A percentile compares a stretch with the other conserved stretches of the same genome.
Evolutionary conservation across 1,284 basidiomycete species (phyloP).

Genomic region (Heterobasidion occidentale): DNA sequence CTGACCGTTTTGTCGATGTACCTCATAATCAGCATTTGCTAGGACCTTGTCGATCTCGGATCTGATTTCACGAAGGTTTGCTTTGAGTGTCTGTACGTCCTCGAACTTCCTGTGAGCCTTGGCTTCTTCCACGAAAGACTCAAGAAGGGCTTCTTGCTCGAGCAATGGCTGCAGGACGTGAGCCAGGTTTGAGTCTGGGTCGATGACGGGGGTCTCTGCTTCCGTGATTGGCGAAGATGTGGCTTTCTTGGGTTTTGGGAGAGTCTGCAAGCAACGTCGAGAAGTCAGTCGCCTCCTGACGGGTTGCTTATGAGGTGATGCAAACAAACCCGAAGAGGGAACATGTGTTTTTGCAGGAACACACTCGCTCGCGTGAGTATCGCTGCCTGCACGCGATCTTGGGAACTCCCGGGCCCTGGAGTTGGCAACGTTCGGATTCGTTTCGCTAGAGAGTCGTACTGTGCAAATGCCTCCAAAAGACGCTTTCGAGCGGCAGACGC

Average conservation of each 20-base stretch:
- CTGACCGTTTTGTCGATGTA: not conserved
- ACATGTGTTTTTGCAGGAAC: slow-evolving; percentile 88
- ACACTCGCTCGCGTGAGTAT: slow-evolving; percentile 71
- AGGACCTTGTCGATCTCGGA: slow-evolving; percentile 70
- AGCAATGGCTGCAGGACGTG: slow-evolving; percentile 74
- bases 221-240: slow-evolving; percentile 15
- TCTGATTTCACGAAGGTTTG: slow-evolving; percentile 72
- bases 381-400: slow-evolving; percentile 79
- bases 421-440: slow-evolving; percentile 71
- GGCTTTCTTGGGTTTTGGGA: slow-evolving; percentile 44
- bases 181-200: slow-evolving; percentile 65
- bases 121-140: slow-evolving; percentile 78
- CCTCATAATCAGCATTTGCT: slow-evolving; percentile 22
- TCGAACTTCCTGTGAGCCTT: slow-evolving; percentile 84
- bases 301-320: not conserved
- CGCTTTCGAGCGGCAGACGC: slow-evolving; percentile 69
- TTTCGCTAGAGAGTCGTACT: slow-evolving; percentile 86
- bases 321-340: slow-evolving; percentile 54
- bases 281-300: slow-evolving; percentile 1
- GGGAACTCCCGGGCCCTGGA: slow-evolving; percentile 56
- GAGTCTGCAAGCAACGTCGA: slow-evolving; percentile 32
- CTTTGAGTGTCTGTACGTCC: slow-evolving; percentile 72
- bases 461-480: slow-evolving; percentile 75
- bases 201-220: slow-evolving; percentile 29
- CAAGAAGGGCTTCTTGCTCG: slow-evolving; percentile 85